These are phyloP conservation scores for Kockiozyma suomiensis DNA, from an alignment of 805 yeast genomes.

Conservation along the genomic window DNA sequence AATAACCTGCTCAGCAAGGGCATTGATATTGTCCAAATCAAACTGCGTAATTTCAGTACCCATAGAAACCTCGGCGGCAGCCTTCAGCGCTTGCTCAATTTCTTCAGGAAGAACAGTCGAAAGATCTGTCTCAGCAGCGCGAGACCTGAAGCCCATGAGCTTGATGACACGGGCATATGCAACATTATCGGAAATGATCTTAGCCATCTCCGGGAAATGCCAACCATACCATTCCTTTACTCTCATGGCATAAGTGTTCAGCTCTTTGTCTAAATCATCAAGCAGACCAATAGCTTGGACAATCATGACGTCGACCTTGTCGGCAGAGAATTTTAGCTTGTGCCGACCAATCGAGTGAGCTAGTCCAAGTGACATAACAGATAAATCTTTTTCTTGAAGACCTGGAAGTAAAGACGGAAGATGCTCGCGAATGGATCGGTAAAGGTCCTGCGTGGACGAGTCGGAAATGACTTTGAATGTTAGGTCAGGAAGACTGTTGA, in stretches of 20 bases:
- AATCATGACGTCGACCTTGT: constrained; percentile 98
- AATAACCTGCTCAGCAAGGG: constrained; percentile 93
- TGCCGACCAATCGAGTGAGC: constrained; percentile 99
- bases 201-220: constrained; percentile 99
- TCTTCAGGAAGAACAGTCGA: constrained; percentile 92
- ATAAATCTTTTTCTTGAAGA: constrained; percentile 75
- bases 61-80: constrained; percentile 99
- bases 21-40: constrained; percentile 84
- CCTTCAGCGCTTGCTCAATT: constrained; percentile 83
- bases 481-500: constrained; percentile 84
- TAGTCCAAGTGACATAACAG: constrained; percentile 96
- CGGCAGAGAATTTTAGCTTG: constrained; percentile 95
- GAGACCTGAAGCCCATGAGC: constrained; percentile 91
- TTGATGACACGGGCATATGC: constrained; percentile 94
- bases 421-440: constrained; percentile 93
- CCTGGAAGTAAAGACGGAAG: constrained; percentile 95
- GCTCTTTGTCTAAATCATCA: constrained; percentile 96
- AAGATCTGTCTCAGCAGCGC: constrained; percentile 87
- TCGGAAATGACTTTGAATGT: constrained; percentile 89
- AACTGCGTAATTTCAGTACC: constrained; percentile 96
- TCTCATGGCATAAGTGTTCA: constrained; percentile 98
- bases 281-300: constrained; percentile 97
- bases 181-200: constrained; percentile 91
- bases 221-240: constrained; percentile 99
- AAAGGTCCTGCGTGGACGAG: constrained; percentile 90